Percentiles rank a stretch among this genome's conserved stretches.
Conservation (phyloP, 148 eudicot species). For the Arctostaphylos glauca region DNA sequence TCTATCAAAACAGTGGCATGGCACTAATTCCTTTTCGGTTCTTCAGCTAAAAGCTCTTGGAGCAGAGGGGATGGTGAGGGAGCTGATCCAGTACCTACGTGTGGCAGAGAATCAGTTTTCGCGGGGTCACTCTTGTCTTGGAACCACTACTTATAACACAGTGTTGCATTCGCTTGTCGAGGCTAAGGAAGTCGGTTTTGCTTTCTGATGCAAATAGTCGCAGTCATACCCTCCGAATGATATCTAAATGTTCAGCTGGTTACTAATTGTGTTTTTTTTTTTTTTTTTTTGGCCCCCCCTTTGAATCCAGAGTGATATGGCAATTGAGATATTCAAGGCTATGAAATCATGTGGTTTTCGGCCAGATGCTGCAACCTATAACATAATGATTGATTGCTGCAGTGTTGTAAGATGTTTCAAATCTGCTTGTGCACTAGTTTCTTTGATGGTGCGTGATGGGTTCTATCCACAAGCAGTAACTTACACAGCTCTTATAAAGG, state of each 20-base stretch:
- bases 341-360: slow-evolving; percentile 47
- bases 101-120: slow-evolving; percentile 48
- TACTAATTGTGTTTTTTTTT: not conserved
- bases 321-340: slow-evolving; percentile 58
- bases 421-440: slow-evolving; percentile 66
- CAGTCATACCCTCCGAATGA: not conserved
- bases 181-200: slow-evolving; percentile 57
- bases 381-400: slow-evolving; percentile 84
- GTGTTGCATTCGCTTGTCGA: slow-evolving; percentile 73
- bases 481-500: slow-evolving; percentile 73
- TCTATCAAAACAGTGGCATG: not conserved
- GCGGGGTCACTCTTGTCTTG: slow-evolving; percentile 20
- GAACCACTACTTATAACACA: slow-evolving; percentile 47
- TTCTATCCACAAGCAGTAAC: slow-evolving; percentile 41
- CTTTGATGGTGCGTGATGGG: slow-evolving; percentile 76
- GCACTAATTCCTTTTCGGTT: not conserved
- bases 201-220: not conserved
- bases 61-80: slow-evolving; percentile 68
- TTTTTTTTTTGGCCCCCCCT: no score
- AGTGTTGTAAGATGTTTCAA: slow-evolving; percentile 50
- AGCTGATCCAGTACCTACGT: slow-evolving; percentile 49
- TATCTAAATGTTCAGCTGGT: not conserved
- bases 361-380: slow-evolving; percentile 62
- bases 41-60: slow-evolving; percentile 71
- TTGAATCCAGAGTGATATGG: slow-evolving; percentile 52